phyloP scores from a whole-genome alignment of 495 filamentous ascomycete species.

The Bombardia bombarda region DNA sequence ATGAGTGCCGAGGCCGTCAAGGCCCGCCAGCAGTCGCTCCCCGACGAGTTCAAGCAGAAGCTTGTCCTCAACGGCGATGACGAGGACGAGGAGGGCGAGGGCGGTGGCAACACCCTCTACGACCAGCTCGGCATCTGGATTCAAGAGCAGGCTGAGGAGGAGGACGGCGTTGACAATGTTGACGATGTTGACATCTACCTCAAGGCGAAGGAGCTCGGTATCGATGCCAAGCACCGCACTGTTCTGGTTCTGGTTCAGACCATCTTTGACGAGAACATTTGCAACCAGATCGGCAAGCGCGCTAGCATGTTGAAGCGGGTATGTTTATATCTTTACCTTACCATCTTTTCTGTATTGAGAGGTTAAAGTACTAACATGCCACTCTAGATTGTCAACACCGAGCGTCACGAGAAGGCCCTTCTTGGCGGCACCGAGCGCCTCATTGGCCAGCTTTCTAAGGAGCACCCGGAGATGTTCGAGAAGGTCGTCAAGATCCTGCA shows the following conservation, averaged over 20 bases:
- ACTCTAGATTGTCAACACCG: slow-evolving; percentile 69
- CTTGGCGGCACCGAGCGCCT: slow-evolving; percentile 96
- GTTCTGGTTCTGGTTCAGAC: slow-evolving; percentile 86
- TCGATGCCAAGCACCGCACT: slow-evolving; percentile 91
- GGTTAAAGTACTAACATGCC: slow-evolving; percentile 26
- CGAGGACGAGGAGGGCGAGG: slow-evolving; percentile 76
- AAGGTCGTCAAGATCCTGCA: slow-evolving; percentile 80
- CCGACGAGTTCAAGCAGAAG: slow-evolving; percentile 82
- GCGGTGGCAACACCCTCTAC: slow-evolving; percentile 68
- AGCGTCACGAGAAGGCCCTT: slow-evolving; percentile 92
- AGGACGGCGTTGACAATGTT: slow-evolving; percentile 64
- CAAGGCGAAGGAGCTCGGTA: slow-evolving; percentile 93
- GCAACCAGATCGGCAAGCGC: slow-evolving; percentile 70
- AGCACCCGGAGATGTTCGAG: slow-evolving; percentile 67
- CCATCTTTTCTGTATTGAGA: neutral
- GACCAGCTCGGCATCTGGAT: slow-evolving; percentile 95
- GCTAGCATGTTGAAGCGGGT: slow-evolving; percentile 81
- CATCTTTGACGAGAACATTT: slow-evolving; percentile 84
- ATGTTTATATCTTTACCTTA: slow-evolving; percentile 17
- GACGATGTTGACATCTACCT: slow-evolving; percentile 84
- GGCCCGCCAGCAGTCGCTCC: slow-evolving; percentile 84
- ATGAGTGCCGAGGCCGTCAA: slow-evolving; percentile 91
- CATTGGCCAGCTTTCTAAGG: slow-evolving; percentile 57
- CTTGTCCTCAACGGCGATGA: slow-evolving; percentile 79
- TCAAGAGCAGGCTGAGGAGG: slow-evolving; percentile 59